phyloP scores from a whole-genome alignment of 768 basidiomycete species.

The Amanita thiersii region DNA sequence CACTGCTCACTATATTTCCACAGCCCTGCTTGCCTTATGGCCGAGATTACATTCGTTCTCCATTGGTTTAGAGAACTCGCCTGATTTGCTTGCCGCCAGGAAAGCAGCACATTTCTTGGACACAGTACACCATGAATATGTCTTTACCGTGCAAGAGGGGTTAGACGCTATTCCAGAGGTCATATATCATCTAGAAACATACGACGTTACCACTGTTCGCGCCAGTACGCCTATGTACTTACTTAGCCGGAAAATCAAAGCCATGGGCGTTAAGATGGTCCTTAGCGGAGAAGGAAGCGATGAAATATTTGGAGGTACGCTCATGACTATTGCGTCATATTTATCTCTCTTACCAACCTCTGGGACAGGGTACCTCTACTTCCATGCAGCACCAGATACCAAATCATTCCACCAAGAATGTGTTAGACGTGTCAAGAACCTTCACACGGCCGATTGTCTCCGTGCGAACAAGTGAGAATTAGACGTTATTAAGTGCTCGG shows the following conservation, averaged over 20 bases:
- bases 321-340: neutral
- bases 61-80: conserved; percentile 89
- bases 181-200: conserved; percentile 97
- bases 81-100: conserved; percentile 88
- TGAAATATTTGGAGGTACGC: conserved; percentile 88
- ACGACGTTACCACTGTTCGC: conserved; percentile 96
- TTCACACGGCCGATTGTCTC: conserved; percentile 95
- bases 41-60: conserved; percentile 97
- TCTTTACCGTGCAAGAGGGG: conserved; percentile 97
- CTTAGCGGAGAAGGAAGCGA: conserved; percentile 96
- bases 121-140: conserved; percentile 95
- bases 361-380: conserved; percentile 86
- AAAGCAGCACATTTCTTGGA: conserved; percentile 92
- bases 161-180: conserved; percentile 96
- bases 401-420: conserved; percentile 91
- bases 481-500: neutral
- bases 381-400: conserved; percentile 93
- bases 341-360: conserved; percentile 1
- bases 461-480: conserved; percentile 87
- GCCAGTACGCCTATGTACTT: conserved; percentile 99
- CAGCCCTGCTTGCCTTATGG: conserved; percentile 80
- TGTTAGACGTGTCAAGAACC: conserved; percentile 91
- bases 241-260: conserved; percentile 96
- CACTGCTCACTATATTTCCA: conserved; percentile 7
- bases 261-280: conserved; percentile 99